Conservation (phyloP, 257 asterid genomes). For the Voacanga thouarsii region DNA sequence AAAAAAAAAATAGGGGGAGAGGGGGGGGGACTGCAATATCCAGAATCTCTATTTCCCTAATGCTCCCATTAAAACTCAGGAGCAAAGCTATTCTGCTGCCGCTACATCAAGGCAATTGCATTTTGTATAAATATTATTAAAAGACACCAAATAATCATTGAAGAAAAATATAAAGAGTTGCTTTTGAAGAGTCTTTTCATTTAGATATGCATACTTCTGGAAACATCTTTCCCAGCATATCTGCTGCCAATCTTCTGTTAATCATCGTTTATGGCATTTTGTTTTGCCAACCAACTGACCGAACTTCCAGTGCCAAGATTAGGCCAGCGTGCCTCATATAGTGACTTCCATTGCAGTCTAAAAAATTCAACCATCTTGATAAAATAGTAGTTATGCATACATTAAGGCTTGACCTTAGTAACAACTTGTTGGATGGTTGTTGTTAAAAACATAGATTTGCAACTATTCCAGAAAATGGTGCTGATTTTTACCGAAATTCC, state of each 20-base stretch:
- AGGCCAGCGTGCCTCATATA: conserved; percentile 73
- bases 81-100: conserved; percentile 72
- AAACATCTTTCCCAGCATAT: conserved; percentile 82
- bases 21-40: conserved; percentile 48
- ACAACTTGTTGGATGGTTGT: too few species aligned
- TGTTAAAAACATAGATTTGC: too few species aligned
- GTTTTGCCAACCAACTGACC: conserved; percentile 32
- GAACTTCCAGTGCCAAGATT: conserved; percentile 26
- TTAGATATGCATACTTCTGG: conserved; percentile 53
- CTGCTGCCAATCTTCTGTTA: conserved; percentile 61
- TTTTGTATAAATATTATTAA: conserved; percentile 20
- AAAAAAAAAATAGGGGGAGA: not conserved
- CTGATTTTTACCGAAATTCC: too few species aligned
- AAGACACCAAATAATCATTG: conserved; percentile 6
- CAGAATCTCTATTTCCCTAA: conserved; percentile 66
- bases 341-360: conserved; percentile 54
- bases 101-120: conserved; percentile 84
- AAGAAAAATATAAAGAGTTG: conserved; percentile 10
- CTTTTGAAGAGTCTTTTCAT: conserved; percentile 1
- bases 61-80: conserved; percentile 58
- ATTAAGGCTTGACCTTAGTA: not conserved
- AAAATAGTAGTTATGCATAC: conserved; percentile 10
- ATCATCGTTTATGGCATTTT: conserved; percentile 31
- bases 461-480: too few species aligned
- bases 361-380: conserved; percentile 32